Base-by-base conservation (phyloP, 768 basidiomycete species). In the Butyriboletus loyo region DNA sequence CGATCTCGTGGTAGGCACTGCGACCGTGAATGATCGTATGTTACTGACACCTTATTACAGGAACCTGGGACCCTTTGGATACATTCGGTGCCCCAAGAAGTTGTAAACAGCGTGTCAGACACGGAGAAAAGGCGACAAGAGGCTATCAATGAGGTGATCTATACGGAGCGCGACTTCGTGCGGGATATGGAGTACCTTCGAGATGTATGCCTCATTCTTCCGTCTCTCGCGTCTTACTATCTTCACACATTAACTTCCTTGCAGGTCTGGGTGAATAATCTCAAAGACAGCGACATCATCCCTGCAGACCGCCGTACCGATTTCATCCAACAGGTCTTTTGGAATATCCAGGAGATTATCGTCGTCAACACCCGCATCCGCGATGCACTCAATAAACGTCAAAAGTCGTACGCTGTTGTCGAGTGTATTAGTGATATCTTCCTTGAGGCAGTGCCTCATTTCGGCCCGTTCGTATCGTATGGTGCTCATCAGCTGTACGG, bases 401-500 rank as follows among this genome's bases (percentile, higher is more conserved):
- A 98, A 71, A 98, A 98, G 67, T 85, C 87, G 24, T 92, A 90
- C 59, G 94, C 93, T 13, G 87, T 99, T 7, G 95, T 99, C 30
- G 88, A 94, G 62, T 77, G 83, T 49, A 88, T 99, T 50, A 92
- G 92, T 0, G 97, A 99, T 71, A 84, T 98, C 53, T 79, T 98
- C 24, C 72, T 92, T 40, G 95, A 98, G 30, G 74, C 80, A 21
- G 90, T 95, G 2, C 90, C 91, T 1, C 80, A 87, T 65, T 97
- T 99, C 61, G 82, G 77, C 10, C 97, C 97, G 1, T 99, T 98
- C 64, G 94, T 98, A 43, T 84, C 83, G 31, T 99, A 98, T 63
- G 97, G 96, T 39, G 86, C 93, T 9, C 96, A 98, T 66, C 97
- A 99, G 70, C 75, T 98, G 51, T 98, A 96, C 65, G 97, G 97